phyloP scores from a whole-genome alignment of 2,329 filamentous ascomycete genomes.

The Dryadomyces quercivorus region DNA sequence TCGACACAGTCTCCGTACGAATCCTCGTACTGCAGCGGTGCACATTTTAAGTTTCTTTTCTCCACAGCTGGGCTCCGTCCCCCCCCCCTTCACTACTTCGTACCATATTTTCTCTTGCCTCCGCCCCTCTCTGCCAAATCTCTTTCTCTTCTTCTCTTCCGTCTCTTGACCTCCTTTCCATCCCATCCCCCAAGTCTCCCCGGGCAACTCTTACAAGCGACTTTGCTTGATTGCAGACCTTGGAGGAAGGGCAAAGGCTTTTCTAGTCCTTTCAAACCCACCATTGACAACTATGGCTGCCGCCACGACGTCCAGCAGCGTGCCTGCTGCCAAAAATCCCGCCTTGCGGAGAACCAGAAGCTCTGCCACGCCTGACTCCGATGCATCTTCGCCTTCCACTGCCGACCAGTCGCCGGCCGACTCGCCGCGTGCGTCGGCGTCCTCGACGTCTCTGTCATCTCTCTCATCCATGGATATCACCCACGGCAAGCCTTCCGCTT shows the following conservation, averaged over 20 bases:
- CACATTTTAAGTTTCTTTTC: background rate
- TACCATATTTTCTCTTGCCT: background rate
- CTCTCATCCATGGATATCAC: constrained; percentile 56
- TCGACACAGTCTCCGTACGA: background rate
- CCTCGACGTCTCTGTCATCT: constrained; percentile 86
- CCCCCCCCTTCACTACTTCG: background rate
- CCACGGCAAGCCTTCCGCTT: constrained; percentile 25
- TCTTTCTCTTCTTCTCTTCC: background rate
- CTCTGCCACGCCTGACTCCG: constrained; percentile 26
- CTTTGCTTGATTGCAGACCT: background rate
- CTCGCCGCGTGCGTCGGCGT: constrained; percentile 53
- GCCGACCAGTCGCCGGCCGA: constrained; percentile 45
- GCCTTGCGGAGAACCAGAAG: constrained; percentile 36
- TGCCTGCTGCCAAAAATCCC: constrained; percentile 24
- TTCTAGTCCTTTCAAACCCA: background rate
- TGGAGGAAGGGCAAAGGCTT: background rate
- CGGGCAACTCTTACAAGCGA: background rate
- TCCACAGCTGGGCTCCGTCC: background rate
- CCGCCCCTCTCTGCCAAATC: background rate
- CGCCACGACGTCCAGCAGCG: constrained; percentile 24
- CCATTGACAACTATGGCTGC: constrained; percentile 29
- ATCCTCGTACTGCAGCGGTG: background rate
- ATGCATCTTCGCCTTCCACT: constrained; percentile 39
- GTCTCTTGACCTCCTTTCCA: background rate
- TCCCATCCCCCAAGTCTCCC: background rate